Base-by-base conservation (phyloP, 2,329 filamentous ascomycete genomes). In the Fusarium anthophilum region DNA sequence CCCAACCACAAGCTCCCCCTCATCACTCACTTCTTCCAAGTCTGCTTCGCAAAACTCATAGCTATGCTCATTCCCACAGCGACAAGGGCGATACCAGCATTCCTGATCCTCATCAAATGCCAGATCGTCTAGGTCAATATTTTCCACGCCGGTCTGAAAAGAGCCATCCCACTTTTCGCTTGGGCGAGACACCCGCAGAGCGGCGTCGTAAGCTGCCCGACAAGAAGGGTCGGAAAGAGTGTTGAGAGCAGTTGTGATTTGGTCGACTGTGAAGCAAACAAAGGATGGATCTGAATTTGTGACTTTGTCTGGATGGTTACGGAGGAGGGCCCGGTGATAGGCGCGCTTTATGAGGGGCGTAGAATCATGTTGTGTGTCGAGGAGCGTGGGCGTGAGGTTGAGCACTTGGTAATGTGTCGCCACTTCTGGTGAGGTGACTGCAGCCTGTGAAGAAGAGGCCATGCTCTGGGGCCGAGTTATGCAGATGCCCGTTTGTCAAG, bases 41-140 rank as follows among this genome's bases (percentile, higher is more conserved):
- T 92, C 90, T 14, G 80, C 81, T 80, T 92, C 91, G 22, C 80
- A 82, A 70, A 92, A 87, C 35, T 87, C 80, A 78, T 89, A 93
- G 3, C 91, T 91, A 44, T 86, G 84, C 38, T 85, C 83, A 79
- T 92, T 92, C 44, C 91, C 91, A 80, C 91, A 93, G 59, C 91
- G 87, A 81, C 91, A 93, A 22, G 84, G 76, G 48, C 87, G 85
- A 77, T 86, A 88, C 89, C 90, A 92, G 47, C 83, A 80, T 57
- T 82, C 82, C 22, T 79, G 77, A 11, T 59, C 79, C 66, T 87
- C 86, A 75, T 91, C 88, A 73, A 84, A 89, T 14, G 81, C 82
- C 28, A 92, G 81, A 78, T 93, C 91, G 81, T 93, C 91, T 11
- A 93, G 85, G 79, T 93, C 91, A 39, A 92, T 83, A 6, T 85